Evolutionary conservation across 495 filamentous ascomycete species (phyloP).

Genomic region (Penicillium maclennaniae): DNA sequence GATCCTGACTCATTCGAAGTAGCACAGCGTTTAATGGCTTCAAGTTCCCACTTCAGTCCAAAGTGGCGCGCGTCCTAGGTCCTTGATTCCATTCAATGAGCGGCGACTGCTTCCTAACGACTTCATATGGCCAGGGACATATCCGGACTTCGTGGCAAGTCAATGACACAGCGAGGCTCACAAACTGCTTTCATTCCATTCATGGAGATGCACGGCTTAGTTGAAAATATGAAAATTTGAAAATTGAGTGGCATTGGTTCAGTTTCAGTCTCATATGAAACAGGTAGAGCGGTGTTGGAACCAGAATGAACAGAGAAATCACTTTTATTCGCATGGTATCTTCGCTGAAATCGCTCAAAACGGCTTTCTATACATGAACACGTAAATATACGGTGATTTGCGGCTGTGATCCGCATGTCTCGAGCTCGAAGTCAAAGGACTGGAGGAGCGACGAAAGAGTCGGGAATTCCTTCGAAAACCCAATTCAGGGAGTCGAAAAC

Average conservation of each 20-base stretch:
- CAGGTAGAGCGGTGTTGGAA: neutral
- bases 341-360: slow-evolving; percentile 14
- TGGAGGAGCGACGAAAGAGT: slow-evolving; percentile 41
- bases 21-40: neutral
- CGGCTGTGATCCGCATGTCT: neutral
- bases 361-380: slow-evolving; percentile 11
- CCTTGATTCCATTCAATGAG: too few species aligned
- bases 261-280: neutral
- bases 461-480: slow-evolving; percentile 48
- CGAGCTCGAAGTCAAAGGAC: slow-evolving; percentile 23
- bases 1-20: neutral
- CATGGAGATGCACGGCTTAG: too few species aligned
- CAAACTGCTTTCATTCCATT: too few species aligned
- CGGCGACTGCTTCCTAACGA: too few species aligned
- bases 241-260: neutral
- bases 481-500: slow-evolving; percentile 48
- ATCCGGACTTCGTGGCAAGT: too few species aligned
- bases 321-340: slow-evolving; percentile 28
- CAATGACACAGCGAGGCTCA: too few species aligned
- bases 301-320: neutral
- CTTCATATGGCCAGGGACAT: too few species aligned
- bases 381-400: neutral
- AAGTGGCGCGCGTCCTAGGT: too few species aligned
- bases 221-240: too few species aligned
- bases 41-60: too few species aligned